Evolutionary conservation across 2,329 filamentous ascomycete species (phyloP), one percentile per base, ranked within the genome.

Genomic region (Xylariaceae sp.): DNA sequence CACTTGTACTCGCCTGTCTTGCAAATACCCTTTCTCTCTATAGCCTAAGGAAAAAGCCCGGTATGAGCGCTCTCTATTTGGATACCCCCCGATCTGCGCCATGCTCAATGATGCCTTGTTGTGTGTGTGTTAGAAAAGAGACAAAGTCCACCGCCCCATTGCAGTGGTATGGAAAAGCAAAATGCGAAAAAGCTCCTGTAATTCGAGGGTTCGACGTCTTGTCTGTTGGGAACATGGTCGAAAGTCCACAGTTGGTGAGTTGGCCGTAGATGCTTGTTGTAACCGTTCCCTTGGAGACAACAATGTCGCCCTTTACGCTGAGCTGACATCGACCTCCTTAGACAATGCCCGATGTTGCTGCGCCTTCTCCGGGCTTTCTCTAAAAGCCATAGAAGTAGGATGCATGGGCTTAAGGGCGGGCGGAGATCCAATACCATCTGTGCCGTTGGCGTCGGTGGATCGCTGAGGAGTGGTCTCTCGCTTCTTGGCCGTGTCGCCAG

Each of bases 291-390:
- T 30, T 4, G 23, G 23, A 30, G 23, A 30, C 23, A 30, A 30
- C 4, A 30, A 30, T 30, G 23, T 30, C 8, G 45, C 49, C 11
- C 44, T 39, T 60, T 60, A 61, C 52, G 62, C 61, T 13, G 61
- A 53, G 13, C 53, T 10, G 39, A 75, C 69, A 61, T 73, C 68
- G 39, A 77, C 65, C 15, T 72, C 66, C 47, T 71, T 65, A 17
- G 67, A 64, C 23, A 35, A 10, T 42, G 37, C 11, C 37, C 52
- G 42, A 23, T 61, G 51, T 45, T 61, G 63, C 51, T 76, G 74
- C 54, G 75, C 68, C 74, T 86, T 86, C 69, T 86, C 84, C 23
- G 84, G 83, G 67, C 83, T 86, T 64, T 81, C 81, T 68, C 84
- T 80, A 74, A 83, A 83, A 67, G 84, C 82, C 66, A 87, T 72